phyloP scores from a whole-genome alignment of 306 rosid species.

The Biancaea sappan region DNA sequence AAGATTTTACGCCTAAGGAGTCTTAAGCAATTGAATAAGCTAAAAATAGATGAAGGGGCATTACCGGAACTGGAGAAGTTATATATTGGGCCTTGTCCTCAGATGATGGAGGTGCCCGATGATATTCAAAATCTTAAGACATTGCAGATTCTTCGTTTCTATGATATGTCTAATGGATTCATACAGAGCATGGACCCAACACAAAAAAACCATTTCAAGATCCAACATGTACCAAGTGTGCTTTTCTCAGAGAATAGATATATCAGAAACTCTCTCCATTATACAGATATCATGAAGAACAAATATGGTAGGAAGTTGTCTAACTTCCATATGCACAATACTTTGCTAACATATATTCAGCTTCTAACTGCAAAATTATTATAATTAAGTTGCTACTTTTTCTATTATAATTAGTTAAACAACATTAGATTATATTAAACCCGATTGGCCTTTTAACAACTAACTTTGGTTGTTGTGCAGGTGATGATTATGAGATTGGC shows the following conservation, averaged over 20 bases:
- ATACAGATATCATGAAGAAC: neutral
- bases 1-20: neutral
- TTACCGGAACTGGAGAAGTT: neutral
- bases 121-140: neutral
- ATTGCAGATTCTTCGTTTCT: neutral
- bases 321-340: no score
- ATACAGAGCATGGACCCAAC: neutral
- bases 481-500: neutral
- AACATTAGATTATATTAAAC: no score
- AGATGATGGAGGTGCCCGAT: neutral
- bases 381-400: no score
- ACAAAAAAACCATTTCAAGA: neutral
- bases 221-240: neutral
- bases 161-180: neutral
- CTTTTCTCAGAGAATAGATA: neutral
- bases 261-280: neutral
- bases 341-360: neutral
- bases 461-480: neutral
- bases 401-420: no score
- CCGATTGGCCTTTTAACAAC: neutral
- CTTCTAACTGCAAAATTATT: no score
- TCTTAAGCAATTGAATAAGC: neutral
- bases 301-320: neutral
- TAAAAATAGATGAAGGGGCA: neutral
- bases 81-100: neutral